Evolutionary conservation across 73 alveolate species (phyloP).

Genomic region (Tetrahymena elliotti): DNA sequence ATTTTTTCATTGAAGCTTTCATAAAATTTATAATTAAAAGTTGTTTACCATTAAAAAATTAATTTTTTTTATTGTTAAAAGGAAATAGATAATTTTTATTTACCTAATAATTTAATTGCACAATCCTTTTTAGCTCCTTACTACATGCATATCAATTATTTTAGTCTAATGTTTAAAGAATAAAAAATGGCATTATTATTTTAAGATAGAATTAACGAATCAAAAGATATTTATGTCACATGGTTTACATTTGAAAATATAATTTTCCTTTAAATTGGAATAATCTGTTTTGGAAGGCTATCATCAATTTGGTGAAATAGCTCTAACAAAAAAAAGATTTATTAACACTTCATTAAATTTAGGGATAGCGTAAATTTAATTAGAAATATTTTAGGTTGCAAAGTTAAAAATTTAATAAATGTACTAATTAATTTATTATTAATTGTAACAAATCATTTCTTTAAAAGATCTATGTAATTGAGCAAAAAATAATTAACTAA

Average conservation of each 20-base stretch:
- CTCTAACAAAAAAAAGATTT: too few relatives aligned
- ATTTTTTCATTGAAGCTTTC: not conserved
- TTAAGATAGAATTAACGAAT: too few relatives aligned
- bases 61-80: not conserved
- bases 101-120: not conserved
- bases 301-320: too few relatives aligned
- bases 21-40: too few relatives aligned
- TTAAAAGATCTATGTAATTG: not conserved
- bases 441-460: not conserved
- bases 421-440: not conserved
- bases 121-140: not conserved
- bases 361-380: not conserved
- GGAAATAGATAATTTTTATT: not conserved
- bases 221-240: too few relatives aligned
- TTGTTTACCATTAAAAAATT: not conserved
- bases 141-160: too few relatives aligned
- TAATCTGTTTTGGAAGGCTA: too few relatives aligned
- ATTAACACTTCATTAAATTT: too few relatives aligned
- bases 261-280: too few relatives aligned
- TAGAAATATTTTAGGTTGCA: not conserved
- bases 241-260: too few relatives aligned
- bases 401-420: not conserved
- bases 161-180: too few relatives aligned
- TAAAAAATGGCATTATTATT: too few relatives aligned
- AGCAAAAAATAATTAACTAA: not conserved